Base-by-base conservation (phyloP, 495 filamentous ascomycete species). In the Aspergillus indologenus region DNA sequence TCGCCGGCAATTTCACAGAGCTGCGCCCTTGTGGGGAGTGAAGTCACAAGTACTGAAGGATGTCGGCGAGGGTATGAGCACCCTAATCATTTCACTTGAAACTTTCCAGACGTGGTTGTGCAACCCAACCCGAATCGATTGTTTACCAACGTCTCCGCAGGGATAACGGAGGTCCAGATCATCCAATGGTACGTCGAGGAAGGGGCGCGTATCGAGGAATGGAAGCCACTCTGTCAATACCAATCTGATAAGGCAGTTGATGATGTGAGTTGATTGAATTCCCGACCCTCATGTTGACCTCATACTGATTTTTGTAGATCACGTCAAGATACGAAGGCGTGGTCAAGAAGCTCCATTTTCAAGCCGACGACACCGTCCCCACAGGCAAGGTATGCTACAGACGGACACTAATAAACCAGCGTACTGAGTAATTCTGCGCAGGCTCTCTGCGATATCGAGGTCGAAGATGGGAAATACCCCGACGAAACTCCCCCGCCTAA, bases 141-240 rank as follows among this genome's bases (percentile, higher is more conserved):
- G 21, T 40, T 65, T 47, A 61, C 55, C 60, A 15, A 26, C 40
- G 61, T 57, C 15, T 44, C 20, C 46, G 43, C 58, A 96, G 92
- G 94, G 50, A 98, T 98, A 67, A 90, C 91, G 63, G 94, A 98
- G 75, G 95, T 94, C 71, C 93, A 98, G 71, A 90, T 99, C 67
- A 98, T 98, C 64, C 95, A 98, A 78, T 99, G 95, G 95, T 99
- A 97, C 71, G 94, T 98, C 60, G 88, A 96, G 71, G 92, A 96
- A 53, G 92, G 90, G 52, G 95, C 95, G 22, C 86, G 91, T 54
- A 91, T 99, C 63, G 92, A 98, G 78, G 91, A 99, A 75, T 99
- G 96, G 84, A 93, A 95, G 68, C 93, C 91, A 56, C 76, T 99
- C 42, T 99, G 95, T 72, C 94, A 99, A 75, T 95, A 98, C 44